phyloP scores from a whole-genome alignment of 2,329 filamentous ascomycete species.

The Claviceps africana region DNA sequence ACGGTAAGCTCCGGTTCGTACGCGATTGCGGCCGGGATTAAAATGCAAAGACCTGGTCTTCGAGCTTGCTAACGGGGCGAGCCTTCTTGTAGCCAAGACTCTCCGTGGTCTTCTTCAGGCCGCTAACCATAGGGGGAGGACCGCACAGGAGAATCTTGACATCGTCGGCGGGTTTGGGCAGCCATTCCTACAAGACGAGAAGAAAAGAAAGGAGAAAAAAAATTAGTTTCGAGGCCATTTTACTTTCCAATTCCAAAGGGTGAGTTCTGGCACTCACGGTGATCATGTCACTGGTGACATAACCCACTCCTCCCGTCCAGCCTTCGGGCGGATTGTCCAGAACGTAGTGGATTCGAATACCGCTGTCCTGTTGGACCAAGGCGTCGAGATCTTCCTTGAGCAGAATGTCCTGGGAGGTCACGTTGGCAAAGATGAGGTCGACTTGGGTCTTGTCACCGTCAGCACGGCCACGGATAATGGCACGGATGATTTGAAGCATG shows the following conservation, averaged over 20 bases:
- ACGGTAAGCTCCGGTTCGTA: background rate
- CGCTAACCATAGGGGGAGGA: slow-evolving; percentile 90
- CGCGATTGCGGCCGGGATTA: slow-evolving; percentile 12
- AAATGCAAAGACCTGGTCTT: slow-evolving; percentile 97
- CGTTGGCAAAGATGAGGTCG: slow-evolving; percentile 94
- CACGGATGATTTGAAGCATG: slow-evolving; percentile 92
- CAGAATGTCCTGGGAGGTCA: slow-evolving; percentile 82
- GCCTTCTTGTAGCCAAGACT: slow-evolving; percentile 84
- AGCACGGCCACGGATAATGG: slow-evolving; percentile 68
- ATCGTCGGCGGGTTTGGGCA: slow-evolving; percentile 71
- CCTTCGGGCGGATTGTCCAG: slow-evolving; percentile 87
- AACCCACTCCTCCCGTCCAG: slow-evolving; percentile 88
- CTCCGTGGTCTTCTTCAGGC: slow-evolving; percentile 92
- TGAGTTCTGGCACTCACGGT: slow-evolving; percentile 39
- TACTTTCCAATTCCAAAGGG: background rate
- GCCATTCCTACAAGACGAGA: slow-evolving; percentile 37
- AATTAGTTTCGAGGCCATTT: background rate
- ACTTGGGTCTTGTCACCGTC: slow-evolving; percentile 76
- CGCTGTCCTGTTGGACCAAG: slow-evolving; percentile 60
- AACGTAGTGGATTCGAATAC: slow-evolving; percentile 85
- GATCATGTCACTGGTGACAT: slow-evolving; percentile 92
- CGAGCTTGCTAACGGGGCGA: slow-evolving; percentile 87
- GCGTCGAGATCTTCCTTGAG: slow-evolving; percentile 82
- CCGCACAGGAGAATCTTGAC: slow-evolving; percentile 93
- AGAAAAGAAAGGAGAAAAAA: too few species aligned